Base-by-base conservation (phyloP, 2,329 filamentous ascomycete species). In the Alternaria gansuensis region DNA sequence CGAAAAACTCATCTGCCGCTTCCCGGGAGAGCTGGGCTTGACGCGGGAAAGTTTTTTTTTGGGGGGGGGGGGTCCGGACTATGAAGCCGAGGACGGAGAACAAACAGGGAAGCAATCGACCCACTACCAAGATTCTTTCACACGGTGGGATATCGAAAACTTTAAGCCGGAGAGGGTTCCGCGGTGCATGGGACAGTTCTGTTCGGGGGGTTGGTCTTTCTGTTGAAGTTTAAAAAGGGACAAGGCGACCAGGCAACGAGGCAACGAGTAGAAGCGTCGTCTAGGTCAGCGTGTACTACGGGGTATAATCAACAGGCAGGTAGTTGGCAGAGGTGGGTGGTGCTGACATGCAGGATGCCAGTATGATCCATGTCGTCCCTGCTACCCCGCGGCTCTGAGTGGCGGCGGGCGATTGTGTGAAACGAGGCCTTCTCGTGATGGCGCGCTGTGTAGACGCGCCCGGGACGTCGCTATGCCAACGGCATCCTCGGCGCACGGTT, bases 321-420 rank as follows among this genome's bases (percentile, higher is more conserved):
- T 17, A 17, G 17, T 17, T 24, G 31, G 44, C 44, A 46, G 31
- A 46, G 14, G n/a, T 34, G 11, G 51, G 17, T 21, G 88, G 26
- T 26, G 14, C 37, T 57, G 39, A 43, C 31, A 43, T 39, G 54
- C 45, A 41, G 10, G 17, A 46, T 52, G 53, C 41, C 57, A 52
- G 54, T 43, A 59, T 37, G 9, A 49, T 49, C 57, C 60, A 59
- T 59, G 40, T 8, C 37, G 40, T 52, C 44, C 46, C 52, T 41
- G 52, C 51, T 46, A 56, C 52, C 52, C 52, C 57, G 54, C 44
- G 44, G 29, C 41, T 57, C 36, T 62, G 46, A 61, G 59, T 62
- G 65, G 65, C 56, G 81, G 1, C 54, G 68, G 48, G 34, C 49
- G 41, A 55, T 37, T 28, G 53, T 14, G 54, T 69, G 66, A 71